Percentiles rank a stretch among this genome's conserved stretches.
Conservation (phyloP, 2,329 filamentous ascomycete species). For the Aspergillus persii region DNA sequence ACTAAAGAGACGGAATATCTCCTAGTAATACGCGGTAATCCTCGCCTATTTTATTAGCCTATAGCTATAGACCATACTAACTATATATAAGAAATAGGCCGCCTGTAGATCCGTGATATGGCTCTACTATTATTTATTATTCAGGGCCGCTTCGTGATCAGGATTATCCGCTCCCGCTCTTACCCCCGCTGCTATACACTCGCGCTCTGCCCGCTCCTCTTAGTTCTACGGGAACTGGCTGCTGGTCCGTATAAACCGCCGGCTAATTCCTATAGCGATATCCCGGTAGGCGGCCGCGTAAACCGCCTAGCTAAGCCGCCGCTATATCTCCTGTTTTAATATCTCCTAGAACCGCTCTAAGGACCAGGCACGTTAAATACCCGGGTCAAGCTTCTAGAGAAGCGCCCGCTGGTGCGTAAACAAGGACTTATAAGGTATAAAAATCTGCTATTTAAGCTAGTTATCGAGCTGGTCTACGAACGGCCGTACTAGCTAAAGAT, state of each 20-base stretch:
- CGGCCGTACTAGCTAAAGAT: neutral
- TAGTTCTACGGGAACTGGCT: too few species aligned
- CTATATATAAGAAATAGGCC: neutral
- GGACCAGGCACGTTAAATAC: neutral
- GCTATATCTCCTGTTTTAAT: neutral
- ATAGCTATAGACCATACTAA: neutral
- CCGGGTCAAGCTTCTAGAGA: neutral
- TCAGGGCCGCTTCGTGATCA: too few species aligned
- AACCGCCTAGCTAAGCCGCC: neutral
- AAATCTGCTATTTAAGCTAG: neutral
- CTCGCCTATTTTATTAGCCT: neutral
- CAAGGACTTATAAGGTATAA: neutral
- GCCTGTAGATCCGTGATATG: conserved; percentile 9
- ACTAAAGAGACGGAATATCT: neutral
- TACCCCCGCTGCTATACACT: too few species aligned
- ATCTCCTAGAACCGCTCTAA: neutral
- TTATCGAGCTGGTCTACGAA: neutral
- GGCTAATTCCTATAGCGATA: conserved; percentile 11
- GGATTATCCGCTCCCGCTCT: too few species aligned
- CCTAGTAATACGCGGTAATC: neutral
- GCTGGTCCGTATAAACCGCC: conserved; percentile 5
- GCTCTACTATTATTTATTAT: conserved; percentile 3
- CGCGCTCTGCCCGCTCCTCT: too few species aligned
- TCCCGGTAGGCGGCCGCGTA: neutral
- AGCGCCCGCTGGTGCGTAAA: neutral